Percentiles rank a stretch among this genome's conserved stretches.
Evolutionary conservation across 2,329 filamentous ascomycete species (phyloP).

Genomic region (Chaetomium sp.): DNA sequence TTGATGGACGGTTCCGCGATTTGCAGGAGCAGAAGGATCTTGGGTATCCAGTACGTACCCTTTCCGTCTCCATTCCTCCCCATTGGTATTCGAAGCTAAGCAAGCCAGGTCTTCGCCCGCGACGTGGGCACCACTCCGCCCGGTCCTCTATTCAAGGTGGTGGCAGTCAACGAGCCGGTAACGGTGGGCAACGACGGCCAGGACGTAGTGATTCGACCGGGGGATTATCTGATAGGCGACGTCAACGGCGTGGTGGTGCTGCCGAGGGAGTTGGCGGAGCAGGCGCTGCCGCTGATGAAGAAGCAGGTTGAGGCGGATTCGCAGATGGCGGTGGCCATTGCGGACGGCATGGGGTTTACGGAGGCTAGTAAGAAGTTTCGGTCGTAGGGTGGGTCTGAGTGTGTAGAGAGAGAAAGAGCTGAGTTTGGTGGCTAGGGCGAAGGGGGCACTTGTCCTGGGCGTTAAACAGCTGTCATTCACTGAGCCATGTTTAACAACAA

Average conservation of each 20-base stretch:
- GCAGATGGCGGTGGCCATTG: slow-evolving; percentile 36
- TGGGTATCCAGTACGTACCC: slow-evolving; percentile 35
- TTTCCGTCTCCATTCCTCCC: background rate
- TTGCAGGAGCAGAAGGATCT: slow-evolving; percentile 47
- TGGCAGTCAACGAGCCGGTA: slow-evolving; percentile 36
- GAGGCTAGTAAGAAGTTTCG: slow-evolving; percentile 40
- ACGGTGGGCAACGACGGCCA: slow-evolving; percentile 33
- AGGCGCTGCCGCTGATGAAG: slow-evolving; percentile 36
- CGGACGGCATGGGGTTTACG: slow-evolving; percentile 37
- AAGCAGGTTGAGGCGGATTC: slow-evolving; percentile 37
- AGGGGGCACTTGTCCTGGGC: too few relatives aligned
- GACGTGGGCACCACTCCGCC: slow-evolving; percentile 40
- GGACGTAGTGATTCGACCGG: slow-evolving; percentile 34
- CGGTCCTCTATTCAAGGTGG: slow-evolving; percentile 36
- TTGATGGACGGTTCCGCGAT: slow-evolving; percentile 48
- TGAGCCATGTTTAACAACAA: too few relatives aligned
- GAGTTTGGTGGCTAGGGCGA: too few relatives aligned
- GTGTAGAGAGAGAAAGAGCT: too few relatives aligned
- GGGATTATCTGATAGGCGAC: slow-evolving; percentile 40
- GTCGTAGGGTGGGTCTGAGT: slow-evolving; percentile 9
- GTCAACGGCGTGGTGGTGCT: slow-evolving; percentile 41
- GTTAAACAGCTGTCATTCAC: too few relatives aligned
- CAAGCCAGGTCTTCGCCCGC: slow-evolving; percentile 35
- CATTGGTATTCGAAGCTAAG: background rate
- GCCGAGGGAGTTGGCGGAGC: slow-evolving; percentile 33